Percentiles rank a stretch among this genome's conserved stretches.
These are phyloP conservation scores for Trichoderma sp. DNA, from an alignment of 2,329 filamentous ascomycete genomes.

Conservation along the genomic window DNA sequence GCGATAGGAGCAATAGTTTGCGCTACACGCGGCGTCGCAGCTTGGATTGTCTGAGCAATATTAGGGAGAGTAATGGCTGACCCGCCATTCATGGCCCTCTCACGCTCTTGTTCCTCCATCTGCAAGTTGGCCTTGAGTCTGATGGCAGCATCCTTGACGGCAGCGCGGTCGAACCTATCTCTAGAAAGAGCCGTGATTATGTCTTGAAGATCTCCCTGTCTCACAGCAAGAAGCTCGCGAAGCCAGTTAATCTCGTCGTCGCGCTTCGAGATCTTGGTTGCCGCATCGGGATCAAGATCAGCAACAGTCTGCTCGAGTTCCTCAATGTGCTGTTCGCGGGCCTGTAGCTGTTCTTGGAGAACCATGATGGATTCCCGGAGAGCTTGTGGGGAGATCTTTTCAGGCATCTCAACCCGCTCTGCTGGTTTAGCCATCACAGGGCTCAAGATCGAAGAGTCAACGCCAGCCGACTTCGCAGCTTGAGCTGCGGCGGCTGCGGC, in stretches of 20 bases:
- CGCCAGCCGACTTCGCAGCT: constrained; percentile 66
- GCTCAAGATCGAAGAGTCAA: constrained; percentile 40
- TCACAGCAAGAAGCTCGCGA: constrained; percentile 86
- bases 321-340: constrained; percentile 88
- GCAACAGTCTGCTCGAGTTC: constrained; percentile 74
- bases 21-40: constrained; percentile 79
- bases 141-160: constrained; percentile 87
- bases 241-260: constrained; percentile 96
- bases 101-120: constrained; percentile 96
- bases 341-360: constrained; percentile 93
- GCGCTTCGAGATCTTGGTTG: constrained; percentile 82
- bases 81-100: constrained; percentile 75
- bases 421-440: constrained; percentile 32
- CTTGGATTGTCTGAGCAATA: constrained; percentile 76
- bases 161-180: constrained; percentile 74
- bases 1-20: constrained; percentile 76
- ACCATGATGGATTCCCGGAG: constrained; percentile 95
- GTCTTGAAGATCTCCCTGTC: constrained; percentile 89
- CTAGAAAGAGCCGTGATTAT: constrained; percentile 80
- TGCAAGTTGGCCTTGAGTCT: constrained; percentile 91
- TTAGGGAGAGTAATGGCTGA: constrained; percentile 72
- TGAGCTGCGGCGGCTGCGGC: constrained; percentile 82
- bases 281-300: constrained; percentile 74
- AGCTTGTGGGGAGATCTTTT: constrained; percentile 92
- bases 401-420: constrained; percentile 61